Percentiles rank a stretch among this genome's conserved stretches.
Conservation (phyloP, 1,284 basidiomycete genomes). For the Pholiota adiposa region DNA sequence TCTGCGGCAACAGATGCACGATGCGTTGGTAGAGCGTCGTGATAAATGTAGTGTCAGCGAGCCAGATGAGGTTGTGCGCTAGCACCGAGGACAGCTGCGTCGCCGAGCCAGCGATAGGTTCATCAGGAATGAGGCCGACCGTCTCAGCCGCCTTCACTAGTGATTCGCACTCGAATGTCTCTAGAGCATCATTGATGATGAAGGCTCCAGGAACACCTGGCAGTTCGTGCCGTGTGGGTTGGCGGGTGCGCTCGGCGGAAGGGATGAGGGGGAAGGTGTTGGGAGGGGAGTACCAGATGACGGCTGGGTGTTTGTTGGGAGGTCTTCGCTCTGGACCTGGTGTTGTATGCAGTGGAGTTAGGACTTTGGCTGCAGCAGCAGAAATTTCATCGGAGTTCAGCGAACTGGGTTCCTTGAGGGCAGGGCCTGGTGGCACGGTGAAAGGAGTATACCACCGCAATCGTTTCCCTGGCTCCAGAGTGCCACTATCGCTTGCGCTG, state of each 20-base stretch:
- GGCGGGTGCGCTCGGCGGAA: slow-evolving; percentile 23
- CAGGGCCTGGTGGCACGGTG: slow-evolving; percentile 24
- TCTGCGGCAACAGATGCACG: slow-evolving; percentile 43
- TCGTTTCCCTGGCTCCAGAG: slow-evolving; percentile 28
- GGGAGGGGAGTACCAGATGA: slow-evolving; percentile 47
- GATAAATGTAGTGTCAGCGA: slow-evolving; percentile 50
- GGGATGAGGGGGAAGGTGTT: slow-evolving; percentile 41
- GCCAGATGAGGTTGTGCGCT: slow-evolving; percentile 58
- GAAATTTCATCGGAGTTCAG: slow-evolving; percentile 21
- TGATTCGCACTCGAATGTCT: slow-evolving; percentile 46
- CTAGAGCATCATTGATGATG: slow-evolving; percentile 52
- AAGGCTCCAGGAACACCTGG: slow-evolving; percentile 26
- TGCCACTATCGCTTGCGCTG: slow-evolving; percentile 26
- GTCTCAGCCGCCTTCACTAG: slow-evolving; percentile 48
- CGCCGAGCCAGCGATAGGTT: slow-evolving; percentile 49
- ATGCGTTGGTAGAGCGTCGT: slow-evolving; percentile 46
- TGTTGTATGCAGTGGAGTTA: slow-evolving; percentile 36
- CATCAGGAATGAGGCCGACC: slow-evolving; percentile 53
- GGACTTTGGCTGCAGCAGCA: slow-evolving; percentile 14
- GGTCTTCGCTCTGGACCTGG: slow-evolving; percentile 46
- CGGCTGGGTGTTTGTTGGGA: slow-evolving; percentile 52
- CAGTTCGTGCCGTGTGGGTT: slow-evolving; percentile 27
- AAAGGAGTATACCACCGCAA: slow-evolving; percentile 36
- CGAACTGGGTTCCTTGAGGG: background rate
- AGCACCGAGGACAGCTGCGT: slow-evolving; percentile 48